Percentiles rank a stretch among this genome's conserved stretches.
phyloP scores from a whole-genome alignment of 305 asterid species.

The Stenogyne calaminthoides region DNA sequence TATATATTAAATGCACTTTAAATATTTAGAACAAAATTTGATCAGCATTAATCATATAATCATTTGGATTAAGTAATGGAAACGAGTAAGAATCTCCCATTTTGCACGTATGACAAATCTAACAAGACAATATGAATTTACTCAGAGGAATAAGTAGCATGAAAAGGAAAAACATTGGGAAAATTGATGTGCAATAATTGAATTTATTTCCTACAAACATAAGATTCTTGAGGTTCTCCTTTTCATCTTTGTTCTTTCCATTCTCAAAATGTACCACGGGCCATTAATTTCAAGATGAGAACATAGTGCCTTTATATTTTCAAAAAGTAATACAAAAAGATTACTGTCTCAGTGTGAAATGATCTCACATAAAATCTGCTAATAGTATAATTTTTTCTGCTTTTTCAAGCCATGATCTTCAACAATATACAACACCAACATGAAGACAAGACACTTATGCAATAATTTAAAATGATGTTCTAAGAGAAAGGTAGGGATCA shows the following conservation, averaged over 20 bases:
- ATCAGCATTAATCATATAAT: background rate
- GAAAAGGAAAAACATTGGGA: conserved; percentile 17
- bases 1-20: background rate
- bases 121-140: conserved; percentile 30
- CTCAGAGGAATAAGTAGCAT: background rate
- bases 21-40: background rate
- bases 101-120: conserved; percentile 37
- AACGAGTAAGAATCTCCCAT: conserved; percentile 23
- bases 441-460: conserved; percentile 21
- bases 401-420: conserved; percentile 39
- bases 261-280: conserved; percentile 10
- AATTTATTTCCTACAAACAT: conserved; percentile 26
- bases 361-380: background rate
- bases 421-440: conserved; percentile 28
- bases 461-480: conserved; percentile 31
- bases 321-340: no score
- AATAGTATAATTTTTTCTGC: conserved; percentile 35
- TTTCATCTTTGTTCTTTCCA: conserved; percentile 4
- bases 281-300: background rate
- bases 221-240: conserved; percentile 18
- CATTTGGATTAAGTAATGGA: background rate
- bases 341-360: background rate
- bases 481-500: conserved; percentile 28
- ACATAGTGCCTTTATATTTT: background rate
- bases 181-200: conserved; percentile 26